Evolutionary conservation across 176 grass and related monocot species (phyloP).

Genomic region (Cocos nucifera): DNA sequence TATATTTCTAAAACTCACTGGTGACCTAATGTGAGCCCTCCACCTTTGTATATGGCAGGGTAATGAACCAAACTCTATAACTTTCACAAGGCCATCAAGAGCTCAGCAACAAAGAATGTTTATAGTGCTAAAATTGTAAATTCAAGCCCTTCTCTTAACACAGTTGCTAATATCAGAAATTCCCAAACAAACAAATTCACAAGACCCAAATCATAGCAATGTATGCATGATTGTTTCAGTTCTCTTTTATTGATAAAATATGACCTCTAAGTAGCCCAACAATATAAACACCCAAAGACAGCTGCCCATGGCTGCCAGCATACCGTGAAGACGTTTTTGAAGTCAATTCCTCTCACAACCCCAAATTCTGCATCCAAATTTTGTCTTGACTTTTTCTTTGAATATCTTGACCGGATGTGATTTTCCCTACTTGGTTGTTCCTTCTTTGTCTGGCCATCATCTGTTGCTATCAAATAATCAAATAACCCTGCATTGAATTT

Average conservation of each 20-base stretch:
- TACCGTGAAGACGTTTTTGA: constrained; percentile 97
- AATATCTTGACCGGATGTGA: constrained; percentile 32
- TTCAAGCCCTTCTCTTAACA: no score
- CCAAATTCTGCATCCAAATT: constrained; percentile 84
- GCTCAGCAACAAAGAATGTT: no score
- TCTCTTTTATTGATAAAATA: background rate
- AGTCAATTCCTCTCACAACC: constrained; percentile 91
- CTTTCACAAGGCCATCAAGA: no score
- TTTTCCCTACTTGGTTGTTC: constrained; percentile 47
- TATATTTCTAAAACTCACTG: no score
- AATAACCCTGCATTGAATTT: constrained; percentile 94
- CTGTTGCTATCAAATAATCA: constrained; percentile 96
- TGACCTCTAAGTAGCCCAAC: background rate
- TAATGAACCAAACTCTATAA: no score
- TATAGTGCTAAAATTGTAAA: no score
- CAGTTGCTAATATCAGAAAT: no score
- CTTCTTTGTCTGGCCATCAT: constrained; percentile 54
- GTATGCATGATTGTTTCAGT: no score
- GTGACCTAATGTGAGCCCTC: no score
- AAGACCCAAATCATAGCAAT: no score
- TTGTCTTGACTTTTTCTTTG: constrained; percentile 49
- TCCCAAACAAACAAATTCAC: no score
- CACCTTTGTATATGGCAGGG: no score
- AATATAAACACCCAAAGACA: background rate
- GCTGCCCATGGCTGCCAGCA: constrained; percentile 18